Evolutionary conservation across 257 asterid genomes (phyloP).

Genomic region (Nicotiana paniculata): DNA sequence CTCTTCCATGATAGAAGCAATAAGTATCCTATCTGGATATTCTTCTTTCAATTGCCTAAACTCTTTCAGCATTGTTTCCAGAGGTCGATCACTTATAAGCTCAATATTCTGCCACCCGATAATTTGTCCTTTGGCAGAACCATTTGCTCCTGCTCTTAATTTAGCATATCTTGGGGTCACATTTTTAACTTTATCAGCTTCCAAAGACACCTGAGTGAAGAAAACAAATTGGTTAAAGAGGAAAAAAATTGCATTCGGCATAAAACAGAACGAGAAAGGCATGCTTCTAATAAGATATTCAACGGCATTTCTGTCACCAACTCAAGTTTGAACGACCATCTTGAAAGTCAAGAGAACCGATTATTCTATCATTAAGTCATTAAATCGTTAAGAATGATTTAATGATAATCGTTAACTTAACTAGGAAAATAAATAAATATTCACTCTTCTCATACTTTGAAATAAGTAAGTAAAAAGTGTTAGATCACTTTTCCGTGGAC

Average conservation of each 20-base stretch:
- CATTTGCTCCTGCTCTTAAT: constrained; percentile 67
- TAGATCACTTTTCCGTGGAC: not conserved
- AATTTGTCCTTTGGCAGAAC: constrained; percentile 78
- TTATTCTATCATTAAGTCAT: too few species aligned
- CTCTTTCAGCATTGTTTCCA: constrained; percentile 86
- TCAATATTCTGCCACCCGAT: constrained; percentile 97
- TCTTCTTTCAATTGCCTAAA: constrained; percentile 78
- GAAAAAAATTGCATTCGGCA: not conserved
- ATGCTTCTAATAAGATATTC: not conserved
- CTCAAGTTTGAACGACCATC: not conserved
- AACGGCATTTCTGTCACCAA: not conserved
- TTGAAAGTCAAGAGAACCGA: not conserved
- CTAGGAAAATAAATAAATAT: too few species aligned
- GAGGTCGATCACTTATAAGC: constrained; percentile 88
- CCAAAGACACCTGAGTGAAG: constrained; percentile 65
- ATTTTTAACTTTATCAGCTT: constrained; percentile 82
- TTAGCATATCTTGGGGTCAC: constrained; percentile 96
- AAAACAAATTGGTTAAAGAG: not conserved
- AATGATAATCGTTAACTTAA: too few species aligned
- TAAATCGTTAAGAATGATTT: too few species aligned
- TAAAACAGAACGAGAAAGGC: not conserved
- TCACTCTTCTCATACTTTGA: not conserved
- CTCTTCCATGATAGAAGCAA: constrained; percentile 98
- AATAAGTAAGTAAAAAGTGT: not conserved
- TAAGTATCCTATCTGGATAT: constrained; percentile 85